phyloP scores from a whole-genome alignment of 495 filamentous ascomycete species.

The Neurospora sp. region DNA sequence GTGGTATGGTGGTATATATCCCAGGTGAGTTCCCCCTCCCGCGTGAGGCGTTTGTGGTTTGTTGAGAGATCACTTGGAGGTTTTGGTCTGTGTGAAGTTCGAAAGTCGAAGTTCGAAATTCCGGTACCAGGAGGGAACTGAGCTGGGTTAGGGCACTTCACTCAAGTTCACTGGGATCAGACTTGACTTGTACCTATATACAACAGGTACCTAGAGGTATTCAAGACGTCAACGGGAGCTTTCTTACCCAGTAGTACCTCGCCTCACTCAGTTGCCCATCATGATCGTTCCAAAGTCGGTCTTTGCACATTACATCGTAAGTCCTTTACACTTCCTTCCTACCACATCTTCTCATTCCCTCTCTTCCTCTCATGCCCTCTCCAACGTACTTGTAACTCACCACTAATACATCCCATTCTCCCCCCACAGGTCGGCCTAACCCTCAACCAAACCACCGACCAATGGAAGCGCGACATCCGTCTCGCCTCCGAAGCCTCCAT shows the following conservation, averaged over 20 bases:
- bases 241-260: neutral
- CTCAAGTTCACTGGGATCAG: neutral
- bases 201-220: neutral
- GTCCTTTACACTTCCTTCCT: neutral
- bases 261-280: neutral
- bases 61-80: neutral
- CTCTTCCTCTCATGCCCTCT: neutral
- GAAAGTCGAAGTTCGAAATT: too few species aligned
- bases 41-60: neutral
- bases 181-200: neutral
- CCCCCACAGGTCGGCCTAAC: conserved; percentile 24
- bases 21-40: neutral
- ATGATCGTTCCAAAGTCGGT: conserved; percentile 13
- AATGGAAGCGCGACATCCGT: conserved; percentile 50
- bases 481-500: conserved; percentile 48
- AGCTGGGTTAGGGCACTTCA: neutral
- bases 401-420: neutral
- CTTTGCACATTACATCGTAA: conserved; percentile 34
- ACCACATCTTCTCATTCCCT: neutral
- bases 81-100: neutral
- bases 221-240: neutral
- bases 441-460: conserved; percentile 27
- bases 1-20: neutral
- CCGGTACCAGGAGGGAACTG: neutral
- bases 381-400: neutral